Evolutionary conservation across 257 asterid species (phyloP), one percentile per base, ranked within the genome.

Genomic region (Mitragyna speciosa): DNA sequence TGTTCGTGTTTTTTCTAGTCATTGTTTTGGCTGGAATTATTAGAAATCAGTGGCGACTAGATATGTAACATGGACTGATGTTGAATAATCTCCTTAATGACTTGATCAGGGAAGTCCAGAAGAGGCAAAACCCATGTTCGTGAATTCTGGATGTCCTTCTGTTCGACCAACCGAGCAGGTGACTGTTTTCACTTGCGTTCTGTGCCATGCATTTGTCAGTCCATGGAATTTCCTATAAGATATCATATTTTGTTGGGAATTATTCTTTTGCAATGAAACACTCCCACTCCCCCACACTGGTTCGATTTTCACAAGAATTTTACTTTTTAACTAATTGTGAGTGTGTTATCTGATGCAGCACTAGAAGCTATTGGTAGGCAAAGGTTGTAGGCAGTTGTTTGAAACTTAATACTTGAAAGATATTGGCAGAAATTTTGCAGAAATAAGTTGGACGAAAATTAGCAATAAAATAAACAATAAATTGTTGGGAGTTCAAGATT

Each of bases 101-200:
- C 45, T 66, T 78, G 82, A 81, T 63, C 83, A 83, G 88, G 82
- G 79, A 70, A 83, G 82, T 72, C 58, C 86, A 24, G 83, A 76
- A 33, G 85, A 82, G 79, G 75, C 79, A 82, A 81, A 67, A 33
- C 68, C 51, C 67, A 66, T 70, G 41, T 49, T 75, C 15, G 22
- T 70, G 54, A 83, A 80, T 68, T 66, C 76, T 61, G 82, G 78
- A 70, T 70, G 75, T 48, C 84, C 83, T 76, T 79, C 85, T 77
- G 52, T 75, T 24, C 73, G 85, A 61, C 48, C 75, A 41, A 72
- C 81, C 43, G 83, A 76, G 77, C 88, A 82, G 89, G 89, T 78
- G 78, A 63, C 43, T n/a, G 64, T 75, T 68, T 43, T 31, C 31
- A 70, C 73, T 33, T 71, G 73, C 45, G 30, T 26, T 31, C 69